These are phyloP conservation scores for Monilinia polystroma DNA, from an alignment of 2,329 filamentous ascomycete genomes.

Conservation along the genomic window DNA sequence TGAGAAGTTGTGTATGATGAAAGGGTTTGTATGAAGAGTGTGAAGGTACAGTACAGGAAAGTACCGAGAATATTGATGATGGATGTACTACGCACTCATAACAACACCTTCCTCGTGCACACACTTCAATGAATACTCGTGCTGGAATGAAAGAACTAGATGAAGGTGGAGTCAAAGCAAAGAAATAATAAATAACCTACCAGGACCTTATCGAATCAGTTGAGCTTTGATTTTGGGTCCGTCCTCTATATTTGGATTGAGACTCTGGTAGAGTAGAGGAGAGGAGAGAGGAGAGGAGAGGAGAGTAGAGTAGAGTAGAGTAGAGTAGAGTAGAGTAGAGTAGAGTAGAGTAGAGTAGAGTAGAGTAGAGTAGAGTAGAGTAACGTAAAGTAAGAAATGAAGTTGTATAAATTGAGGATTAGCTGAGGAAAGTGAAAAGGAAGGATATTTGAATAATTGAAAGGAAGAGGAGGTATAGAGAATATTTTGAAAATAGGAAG, in stretches of 20 bases:
- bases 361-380: too few relatives aligned
- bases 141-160: not conserved
- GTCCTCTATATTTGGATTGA: conserved; percentile 1
- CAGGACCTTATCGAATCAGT: not conserved
- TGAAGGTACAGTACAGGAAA: not conserved
- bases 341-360: too few relatives aligned
- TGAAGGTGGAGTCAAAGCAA: conserved; percentile 4
- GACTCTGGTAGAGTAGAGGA: not conserved
- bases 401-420: not conserved
- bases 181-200: not conserved
- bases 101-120: not conserved
- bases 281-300: too few relatives aligned
- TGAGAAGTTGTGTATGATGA: not conserved
- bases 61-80: not conserved
- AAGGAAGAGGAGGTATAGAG: not conserved
- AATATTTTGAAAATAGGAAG: not conserved
- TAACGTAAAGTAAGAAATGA: not conserved
- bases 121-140: not conserved
- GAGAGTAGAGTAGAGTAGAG: too few relatives aligned
- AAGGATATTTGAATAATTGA: not conserved
- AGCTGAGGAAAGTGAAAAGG: not conserved
- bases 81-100: not conserved
- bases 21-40: too few relatives aligned
- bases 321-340: too few relatives aligned
- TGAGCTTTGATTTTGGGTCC: not conserved